Evolutionary conservation across 805 yeast genomes (phyloP).

Genomic region (Pichia cabralensis): DNA sequence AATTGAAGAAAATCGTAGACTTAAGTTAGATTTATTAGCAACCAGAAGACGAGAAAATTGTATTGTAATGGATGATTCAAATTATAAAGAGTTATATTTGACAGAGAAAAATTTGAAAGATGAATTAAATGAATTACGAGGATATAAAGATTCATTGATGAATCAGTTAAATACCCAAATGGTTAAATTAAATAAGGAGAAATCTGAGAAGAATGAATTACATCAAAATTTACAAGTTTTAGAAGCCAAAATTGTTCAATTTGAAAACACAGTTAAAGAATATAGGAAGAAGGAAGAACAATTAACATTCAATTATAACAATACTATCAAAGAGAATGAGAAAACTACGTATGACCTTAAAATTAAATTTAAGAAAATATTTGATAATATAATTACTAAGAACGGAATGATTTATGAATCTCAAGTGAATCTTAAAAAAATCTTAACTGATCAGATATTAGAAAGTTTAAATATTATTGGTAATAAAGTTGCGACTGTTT

Average conservation of each 20-base stretch:
- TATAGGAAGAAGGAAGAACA: constrained; percentile 9
- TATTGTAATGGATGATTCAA: constrained; percentile 48
- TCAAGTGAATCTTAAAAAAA: too few species aligned
- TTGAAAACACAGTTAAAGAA: constrained; percentile 25
- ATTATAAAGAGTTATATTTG: constrained; percentile 42
- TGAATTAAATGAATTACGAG: constrained; percentile 37
- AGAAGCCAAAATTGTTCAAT: constrained; percentile 24
- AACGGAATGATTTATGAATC: too few species aligned
- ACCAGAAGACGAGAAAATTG: constrained; percentile 52
- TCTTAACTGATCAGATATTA: too few species aligned
- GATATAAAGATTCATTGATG: constrained; percentile 31
- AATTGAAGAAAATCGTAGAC: constrained; percentile 34
- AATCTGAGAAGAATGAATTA: constrained; percentile 15
- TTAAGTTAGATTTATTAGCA: constrained; percentile 47
- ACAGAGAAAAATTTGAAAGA: constrained; percentile 40
- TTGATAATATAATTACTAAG: constrained; percentile 2
- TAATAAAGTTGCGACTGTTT: too few species aligned
- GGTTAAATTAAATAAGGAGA: constrained; percentile 13
- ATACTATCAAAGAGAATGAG: constrained; percentile 2
- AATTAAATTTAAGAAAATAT: background rate
- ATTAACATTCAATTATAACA: constrained; percentile 4
- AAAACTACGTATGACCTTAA: constrained; percentile 1
- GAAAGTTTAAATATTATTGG: too few species aligned
- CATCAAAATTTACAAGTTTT: constrained; percentile 9
- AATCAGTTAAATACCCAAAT: constrained; percentile 9